phyloP scores from a whole-genome alignment of 2,329 filamentous ascomycete species.

The Xylaria hypoxylon region DNA sequence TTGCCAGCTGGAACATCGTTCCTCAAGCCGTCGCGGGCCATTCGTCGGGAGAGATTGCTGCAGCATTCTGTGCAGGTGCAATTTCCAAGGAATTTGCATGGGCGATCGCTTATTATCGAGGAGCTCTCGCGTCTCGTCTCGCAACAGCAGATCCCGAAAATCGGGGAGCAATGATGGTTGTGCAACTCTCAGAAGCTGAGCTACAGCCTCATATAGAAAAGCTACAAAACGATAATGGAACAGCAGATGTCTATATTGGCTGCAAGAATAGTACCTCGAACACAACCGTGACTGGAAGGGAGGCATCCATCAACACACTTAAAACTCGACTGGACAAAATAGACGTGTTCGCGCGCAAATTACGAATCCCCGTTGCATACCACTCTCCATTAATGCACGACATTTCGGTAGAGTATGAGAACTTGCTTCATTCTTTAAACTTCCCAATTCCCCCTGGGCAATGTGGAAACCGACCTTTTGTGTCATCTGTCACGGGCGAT shows the following conservation, averaged over 20 bases:
- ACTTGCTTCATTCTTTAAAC: too few species aligned
- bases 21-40: neutral
- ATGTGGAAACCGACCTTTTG: too few species aligned
- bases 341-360: neutral
- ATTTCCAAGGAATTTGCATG: neutral
- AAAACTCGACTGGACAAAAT: neutral
- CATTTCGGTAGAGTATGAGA: constrained; percentile 11
- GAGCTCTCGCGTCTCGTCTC: neutral
- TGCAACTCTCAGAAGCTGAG: neutral
- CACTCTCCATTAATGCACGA: constrained; percentile 4
- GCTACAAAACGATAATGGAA: neutral
- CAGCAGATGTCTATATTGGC: neutral
- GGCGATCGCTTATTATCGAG: neutral
- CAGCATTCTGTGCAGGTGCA: neutral
- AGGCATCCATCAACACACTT: neutral
- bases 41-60: neutral
- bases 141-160: neutral
- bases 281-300: neutral
- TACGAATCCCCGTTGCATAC: constrained; percentile 9
- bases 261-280: constrained; percentile 8
- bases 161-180: neutral
- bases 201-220: neutral
- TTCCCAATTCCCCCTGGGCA: too few species aligned
- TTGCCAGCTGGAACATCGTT: neutral
- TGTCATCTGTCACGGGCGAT: constrained; percentile 8